A percentile compares a stretch with the other conserved stretches of the same genome.
Conservation (phyloP, 306 rosid genomes). For the Sicyos baderoa region DNA sequence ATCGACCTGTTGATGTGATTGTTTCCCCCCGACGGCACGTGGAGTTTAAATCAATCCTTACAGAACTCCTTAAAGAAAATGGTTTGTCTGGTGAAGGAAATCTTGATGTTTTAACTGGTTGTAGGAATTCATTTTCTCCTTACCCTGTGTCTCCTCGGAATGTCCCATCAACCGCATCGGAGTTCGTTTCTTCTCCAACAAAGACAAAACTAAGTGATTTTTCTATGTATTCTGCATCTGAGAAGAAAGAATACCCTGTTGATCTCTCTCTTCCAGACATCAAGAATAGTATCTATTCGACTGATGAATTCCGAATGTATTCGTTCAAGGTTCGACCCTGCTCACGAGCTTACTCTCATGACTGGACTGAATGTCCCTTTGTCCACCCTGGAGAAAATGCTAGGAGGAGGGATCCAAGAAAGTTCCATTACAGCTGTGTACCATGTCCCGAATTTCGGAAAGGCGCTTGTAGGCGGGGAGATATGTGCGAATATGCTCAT, state of each 20-base stretch:
- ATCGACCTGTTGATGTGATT: slow-evolving; percentile 53
- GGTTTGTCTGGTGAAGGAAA: slow-evolving; percentile 37
- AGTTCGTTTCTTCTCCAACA: slow-evolving; percentile 38
- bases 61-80: slow-evolving; percentile 56
- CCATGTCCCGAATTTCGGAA: slow-evolving; percentile 93
- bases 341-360: slow-evolving; percentile 91
- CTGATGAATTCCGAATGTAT: slow-evolving; percentile 91
- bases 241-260: slow-evolving; percentile 82
- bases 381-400: slow-evolving; percentile 98
- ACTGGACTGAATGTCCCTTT: slow-evolving; percentile 97
- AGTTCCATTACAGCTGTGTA: slow-evolving; percentile 87
- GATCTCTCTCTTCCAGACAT: slow-evolving; percentile 94
- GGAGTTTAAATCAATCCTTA: slow-evolving; percentile 38
- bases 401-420: slow-evolving; percentile 92
- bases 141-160: slow-evolving; percentile 57
- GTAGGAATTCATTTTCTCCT: slow-evolving; percentile 42
- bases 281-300: slow-evolving; percentile 82
- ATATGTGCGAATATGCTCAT: slow-evolving; percentile 94
- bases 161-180: slow-evolving; percentile 48
- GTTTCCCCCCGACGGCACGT: slow-evolving; percentile 56
- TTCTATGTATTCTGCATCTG: slow-evolving; percentile 43
- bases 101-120: slow-evolving; percentile 39
- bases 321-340: slow-evolving; percentile 96
- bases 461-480: slow-evolving; percentile 92
- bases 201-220: slow-evolving; percentile 44